A percentile compares a stretch with the other conserved stretches of the same genome.
These are phyloP conservation scores for Alternaria burnsii DNA, from an alignment of 2,329 filamentous ascomycete genomes.

Conservation along the genomic window DNA sequence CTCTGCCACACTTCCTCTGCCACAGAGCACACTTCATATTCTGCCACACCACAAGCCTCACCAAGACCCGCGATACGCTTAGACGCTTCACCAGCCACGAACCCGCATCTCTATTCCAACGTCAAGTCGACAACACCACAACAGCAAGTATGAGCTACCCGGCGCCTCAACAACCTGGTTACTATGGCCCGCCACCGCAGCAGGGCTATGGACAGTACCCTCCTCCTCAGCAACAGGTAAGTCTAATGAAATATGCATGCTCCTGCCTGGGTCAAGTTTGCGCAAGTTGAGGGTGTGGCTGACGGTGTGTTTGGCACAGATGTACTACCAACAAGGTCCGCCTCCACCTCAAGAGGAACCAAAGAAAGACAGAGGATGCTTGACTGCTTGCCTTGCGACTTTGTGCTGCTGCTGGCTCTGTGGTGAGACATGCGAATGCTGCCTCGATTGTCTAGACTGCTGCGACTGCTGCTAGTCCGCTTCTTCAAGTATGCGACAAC, in stretches of 20 bases:
- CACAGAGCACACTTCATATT: conserved; percentile 7
- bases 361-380: conserved; percentile 46
- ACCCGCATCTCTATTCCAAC: conserved; percentile 19
- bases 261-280: not conserved
- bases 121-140: conserved; percentile 7
- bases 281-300: not conserved
- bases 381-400: conserved; percentile 46
- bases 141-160: conserved; percentile 24
- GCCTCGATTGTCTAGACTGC: conserved; percentile 43
- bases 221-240: conserved; percentile 43
- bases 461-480: conserved; percentile 31
- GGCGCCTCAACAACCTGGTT: conserved; percentile 28
- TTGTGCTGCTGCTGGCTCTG: conserved; percentile 50
- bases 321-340: conserved; percentile 44
- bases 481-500: not conserved
- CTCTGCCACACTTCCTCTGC: conserved; percentile 16
- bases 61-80: conserved; percentile 10
- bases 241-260: not conserved
- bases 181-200: conserved; percentile 36
- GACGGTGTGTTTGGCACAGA: conserved; percentile 23
- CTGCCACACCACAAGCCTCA: conserved; percentile 7
- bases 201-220: conserved; percentile 36
- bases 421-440: conserved; percentile 49
- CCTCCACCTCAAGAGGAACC: conserved; percentile 34
- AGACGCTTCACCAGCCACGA: conserved; percentile 25